Evolutionary conservation across 164 flowering plant genomes (phyloP).

Genomic region (Annona squamosa): DNA sequence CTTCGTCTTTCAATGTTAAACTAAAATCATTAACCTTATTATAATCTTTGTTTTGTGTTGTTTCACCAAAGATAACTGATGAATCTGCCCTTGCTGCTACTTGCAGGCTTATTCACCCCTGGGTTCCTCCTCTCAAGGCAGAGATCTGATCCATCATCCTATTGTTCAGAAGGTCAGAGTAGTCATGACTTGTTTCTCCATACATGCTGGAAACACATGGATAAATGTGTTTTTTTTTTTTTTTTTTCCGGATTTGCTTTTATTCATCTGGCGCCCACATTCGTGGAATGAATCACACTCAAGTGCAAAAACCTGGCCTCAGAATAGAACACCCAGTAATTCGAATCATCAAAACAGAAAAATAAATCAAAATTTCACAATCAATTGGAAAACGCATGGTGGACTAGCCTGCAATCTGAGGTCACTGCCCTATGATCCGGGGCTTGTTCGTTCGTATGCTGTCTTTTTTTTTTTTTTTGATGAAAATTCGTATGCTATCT

Average conservation of each 20-base stretch:
- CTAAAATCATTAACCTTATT: too few species aligned
- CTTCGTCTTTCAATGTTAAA: too few species aligned
- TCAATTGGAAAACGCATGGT: too few species aligned
- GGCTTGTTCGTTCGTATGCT: neutral
- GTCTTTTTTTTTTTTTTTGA: neutral
- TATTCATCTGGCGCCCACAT: neutral
- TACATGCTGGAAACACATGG: neutral
- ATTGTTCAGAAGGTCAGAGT: slow-evolving; percentile 16
- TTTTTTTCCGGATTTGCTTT: neutral
- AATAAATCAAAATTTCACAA: too few species aligned
- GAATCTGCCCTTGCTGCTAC: slow-evolving; percentile 9
- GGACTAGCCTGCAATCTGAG: neutral
- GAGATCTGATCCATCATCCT: slow-evolving; percentile 36
- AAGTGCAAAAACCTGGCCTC: neutral
- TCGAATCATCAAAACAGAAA: neutral
- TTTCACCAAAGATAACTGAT: neutral
- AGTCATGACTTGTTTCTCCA: neutral
- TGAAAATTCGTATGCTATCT: neutral
- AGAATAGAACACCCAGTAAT: neutral
- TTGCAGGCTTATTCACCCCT: slow-evolving; percentile 38
- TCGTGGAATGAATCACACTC: neutral
- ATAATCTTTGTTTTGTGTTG: too few species aligned
- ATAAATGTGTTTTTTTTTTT: neutral
- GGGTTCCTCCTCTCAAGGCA: slow-evolving; percentile 26
- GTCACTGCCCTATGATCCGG: neutral